These are phyloP conservation scores for Psidium guajava DNA, from an alignment of 345 rosid genomes.

Conservation along the genomic window DNA sequence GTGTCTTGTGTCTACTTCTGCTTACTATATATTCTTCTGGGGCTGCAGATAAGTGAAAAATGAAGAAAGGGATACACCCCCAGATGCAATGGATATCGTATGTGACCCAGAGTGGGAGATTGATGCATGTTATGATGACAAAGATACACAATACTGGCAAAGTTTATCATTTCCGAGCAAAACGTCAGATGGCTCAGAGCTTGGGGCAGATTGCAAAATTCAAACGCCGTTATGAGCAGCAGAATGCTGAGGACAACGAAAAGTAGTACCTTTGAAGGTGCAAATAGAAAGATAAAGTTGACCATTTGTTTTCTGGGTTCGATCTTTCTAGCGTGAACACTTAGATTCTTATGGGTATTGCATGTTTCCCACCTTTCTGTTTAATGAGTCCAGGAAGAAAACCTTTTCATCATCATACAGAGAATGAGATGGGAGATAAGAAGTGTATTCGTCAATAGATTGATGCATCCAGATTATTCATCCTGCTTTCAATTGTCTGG, in stretches of 20 bases:
- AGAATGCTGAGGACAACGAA: constrained; percentile 16
- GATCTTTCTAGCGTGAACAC: neutral
- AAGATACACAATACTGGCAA: constrained; percentile 69
- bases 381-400: neutral
- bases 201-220: constrained; percentile 82
- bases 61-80: constrained; percentile 96
- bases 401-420: neutral
- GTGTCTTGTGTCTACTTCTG: neutral
- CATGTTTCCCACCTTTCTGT: neutral
- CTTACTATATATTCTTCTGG: neutral
- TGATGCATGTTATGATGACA: constrained; percentile 88
- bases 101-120: constrained; percentile 80
- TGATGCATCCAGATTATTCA: neutral
- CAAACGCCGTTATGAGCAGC: constrained; percentile 64
- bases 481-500: neutral
- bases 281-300: neutral
- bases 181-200: constrained; percentile 80
- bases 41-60: constrained; percentile 16
- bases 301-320: neutral
- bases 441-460: neutral
- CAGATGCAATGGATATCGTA: constrained; percentile 97
- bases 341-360: neutral
- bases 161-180: constrained; percentile 83
- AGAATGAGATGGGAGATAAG: neutral
- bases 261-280: neutral